Conservation (phyloP, 768 basidiomycete species). For the Scleroderma citrinum region DNA sequence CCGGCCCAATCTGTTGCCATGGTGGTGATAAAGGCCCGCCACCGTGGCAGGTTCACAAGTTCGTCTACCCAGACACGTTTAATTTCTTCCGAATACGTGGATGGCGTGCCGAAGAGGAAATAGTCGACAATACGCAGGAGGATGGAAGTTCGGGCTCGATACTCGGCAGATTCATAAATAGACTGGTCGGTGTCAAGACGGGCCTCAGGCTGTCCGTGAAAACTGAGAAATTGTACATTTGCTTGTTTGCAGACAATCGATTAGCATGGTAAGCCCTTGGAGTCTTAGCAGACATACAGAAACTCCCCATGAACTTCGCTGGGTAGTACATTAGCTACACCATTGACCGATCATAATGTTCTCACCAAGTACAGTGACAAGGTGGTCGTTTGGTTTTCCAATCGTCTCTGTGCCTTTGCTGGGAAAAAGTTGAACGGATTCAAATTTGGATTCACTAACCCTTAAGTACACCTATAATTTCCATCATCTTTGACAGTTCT, state of each 20-base stretch:
- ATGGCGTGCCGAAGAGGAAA: slow-evolving; percentile 42
- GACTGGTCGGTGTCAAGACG: slow-evolving; percentile 28
- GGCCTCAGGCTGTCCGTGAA: slow-evolving; percentile 32
- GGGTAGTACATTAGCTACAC: neutral
- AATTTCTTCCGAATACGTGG: slow-evolving; percentile 36
- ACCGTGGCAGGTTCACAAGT: slow-evolving; percentile 33
- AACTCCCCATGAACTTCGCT: slow-evolving; percentile 9
- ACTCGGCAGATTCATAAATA: slow-evolving; percentile 9
- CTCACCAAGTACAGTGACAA: slow-evolving; percentile 6
- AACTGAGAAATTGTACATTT: slow-evolving; percentile 28
- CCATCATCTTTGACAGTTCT: slow-evolving; percentile 8
- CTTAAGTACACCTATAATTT: slow-evolving; percentile 6
- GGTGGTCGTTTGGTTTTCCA: slow-evolving; percentile 1
- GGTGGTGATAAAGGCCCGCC: slow-evolving; percentile 36
- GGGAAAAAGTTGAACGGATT: neutral
- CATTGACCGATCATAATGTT: neutral
- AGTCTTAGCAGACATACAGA: neutral
- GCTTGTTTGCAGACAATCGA: slow-evolving; percentile 9
- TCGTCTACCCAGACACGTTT: slow-evolving; percentile 42
- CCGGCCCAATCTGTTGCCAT: slow-evolving; percentile 43
- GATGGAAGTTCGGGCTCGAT: slow-evolving; percentile 21
- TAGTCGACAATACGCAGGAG: slow-evolving; percentile 33
- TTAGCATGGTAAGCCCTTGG: neutral
- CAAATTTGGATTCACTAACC: neutral
- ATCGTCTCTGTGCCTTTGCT: neutral